Percentiles rank a stretch among this genome's conserved stretches.
Evolutionary conservation across 2,329 filamentous ascomycete genomes (phyloP).

Genomic region (Apiospora koreana): DNA sequence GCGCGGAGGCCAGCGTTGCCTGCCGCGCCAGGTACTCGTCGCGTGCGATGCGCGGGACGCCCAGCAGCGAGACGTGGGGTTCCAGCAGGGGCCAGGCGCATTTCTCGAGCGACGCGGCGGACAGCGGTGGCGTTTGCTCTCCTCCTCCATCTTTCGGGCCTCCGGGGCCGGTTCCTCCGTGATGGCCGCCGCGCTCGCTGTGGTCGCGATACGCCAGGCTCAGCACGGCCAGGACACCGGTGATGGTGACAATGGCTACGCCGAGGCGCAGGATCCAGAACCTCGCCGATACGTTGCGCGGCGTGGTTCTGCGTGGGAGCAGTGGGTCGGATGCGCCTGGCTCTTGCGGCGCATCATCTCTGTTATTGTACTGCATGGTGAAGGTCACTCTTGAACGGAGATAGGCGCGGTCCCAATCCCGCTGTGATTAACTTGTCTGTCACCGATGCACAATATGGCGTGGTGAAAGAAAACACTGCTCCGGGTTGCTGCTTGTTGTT

Average conservation of each 20-base stretch:
- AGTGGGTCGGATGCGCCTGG: not conserved
- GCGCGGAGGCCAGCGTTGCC: conserved; percentile 22
- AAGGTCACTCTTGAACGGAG: not conserved
- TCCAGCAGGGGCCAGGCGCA: conserved; percentile 29
- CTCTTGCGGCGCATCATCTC: not conserved
- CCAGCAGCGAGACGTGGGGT: conserved; percentile 24
- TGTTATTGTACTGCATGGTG: not conserved
- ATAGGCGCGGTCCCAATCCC: not conserved
- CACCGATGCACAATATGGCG: not conserved
- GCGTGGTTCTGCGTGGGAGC: not conserved
- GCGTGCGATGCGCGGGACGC: conserved; percentile 26
- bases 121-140: not conserved
- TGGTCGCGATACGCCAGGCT: not conserved
- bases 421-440: not conserved
- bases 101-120: conserved; percentile 19
- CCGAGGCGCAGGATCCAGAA: not conserved
- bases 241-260: not conserved
- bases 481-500: not conserved
- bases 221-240: not conserved
- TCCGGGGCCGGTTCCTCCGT: not conserved
- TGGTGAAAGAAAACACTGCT: no score
- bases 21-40: conserved; percentile 30
- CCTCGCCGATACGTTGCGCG: not conserved
- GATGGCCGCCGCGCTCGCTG: not conserved
- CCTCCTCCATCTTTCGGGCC: not conserved